Evolutionary conservation across 495 filamentous ascomycete genomes (phyloP), one percentile per base, ranked within the genome.

Genomic region (Penicillium mononematosum): DNA sequence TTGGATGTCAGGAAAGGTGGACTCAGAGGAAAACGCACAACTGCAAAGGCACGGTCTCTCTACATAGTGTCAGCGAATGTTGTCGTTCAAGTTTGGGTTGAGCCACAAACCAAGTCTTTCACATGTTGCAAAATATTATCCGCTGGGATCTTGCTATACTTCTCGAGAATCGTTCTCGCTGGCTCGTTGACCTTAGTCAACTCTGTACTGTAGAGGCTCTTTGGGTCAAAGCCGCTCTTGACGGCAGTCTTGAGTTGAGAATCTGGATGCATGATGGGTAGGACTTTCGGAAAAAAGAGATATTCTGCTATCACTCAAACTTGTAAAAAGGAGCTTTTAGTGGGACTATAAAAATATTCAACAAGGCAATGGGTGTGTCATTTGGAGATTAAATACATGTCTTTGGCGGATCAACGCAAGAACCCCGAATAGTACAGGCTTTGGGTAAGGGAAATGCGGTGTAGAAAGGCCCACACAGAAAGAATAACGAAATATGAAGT

Each of bases 1-100:
- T 24, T 24, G 22, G 22, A 24, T 24, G 4, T 24, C 22, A 24
- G 16, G 29, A 19, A 32, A 6, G 19, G 20, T 9, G 17, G 17
- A 9, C 14, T 24, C 16, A n/a, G 3, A 38, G 3, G 0, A 22
- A 10, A 24, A 20, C 56, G 9, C 25, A 58, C 56, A 22, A 58
- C 48, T 27, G 34, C 44, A 25, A 48, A 58, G 4, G 56, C 56
- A 11, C 56, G 48, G 11, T 58, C 56, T 50, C 31, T 51, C 56
- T 58, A 22, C 9, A 41, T 5, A 29, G 1, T 14, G 42, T 52
- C 39, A 58, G 41, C 20, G 25, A 43, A 22, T 41, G 31, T n/a
- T 45, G 1, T 45, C 42, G 22, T 45, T 24, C 0, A 11, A 11
- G 9, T 38, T 9, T 20, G 17, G n/a, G 14, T 39, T n/a, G 19